Base-by-base conservation (phyloP, 495 filamentous ascomycete genomes). In the Aspergillus ellipticus region DNA sequence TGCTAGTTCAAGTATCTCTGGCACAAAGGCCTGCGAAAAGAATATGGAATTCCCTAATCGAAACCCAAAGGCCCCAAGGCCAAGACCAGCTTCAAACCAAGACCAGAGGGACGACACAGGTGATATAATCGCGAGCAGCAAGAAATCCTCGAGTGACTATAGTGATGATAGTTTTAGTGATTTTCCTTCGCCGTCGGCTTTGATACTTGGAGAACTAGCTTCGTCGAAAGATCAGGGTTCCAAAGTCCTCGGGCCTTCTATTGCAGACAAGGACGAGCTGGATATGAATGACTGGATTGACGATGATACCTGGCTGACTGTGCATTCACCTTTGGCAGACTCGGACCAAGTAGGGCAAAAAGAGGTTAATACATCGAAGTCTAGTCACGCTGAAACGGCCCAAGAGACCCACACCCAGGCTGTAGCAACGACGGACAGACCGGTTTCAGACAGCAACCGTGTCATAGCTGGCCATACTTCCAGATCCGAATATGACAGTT, bases 141-240 rank as follows among this genome's bases (percentile, higher is more conserved):
- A 48, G 21, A 29, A 57, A 17, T 49, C 53, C 45, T 71, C 68
- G 1, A 74, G 69, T 54, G 73, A 76, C 28, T 74, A 69, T 50
- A 66, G 58, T 2, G 62, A 68, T 50, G 67, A 67, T 42, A 62
- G 56, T n/a, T 62, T 74, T 20, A 66, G 69, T 15, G 72, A 76
- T 49, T 56, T 80, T n/a, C 76, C 74, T 22, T 74, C 74, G 8
- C 69, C 73, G 24, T 74, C 70, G 21, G 55, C 54, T n/a, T 45
- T 70, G 13, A 24, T 76, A 15, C 41, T 65, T 1, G 61, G 47
- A 15, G 21, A 56, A 41, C 19, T 43, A 54, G 33, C 46, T 45
- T 7, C 28, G 17, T 15, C 17, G 16, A 33, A 49, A 41, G 21
- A 20, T 7, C 24, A 28, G 4, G 24, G n/a, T n/a, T n/a, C 24